These are phyloP conservation scores for Lanzia echinophila DNA, from an alignment of 2,329 filamentous ascomycete genomes.

Conservation along the genomic window DNA sequence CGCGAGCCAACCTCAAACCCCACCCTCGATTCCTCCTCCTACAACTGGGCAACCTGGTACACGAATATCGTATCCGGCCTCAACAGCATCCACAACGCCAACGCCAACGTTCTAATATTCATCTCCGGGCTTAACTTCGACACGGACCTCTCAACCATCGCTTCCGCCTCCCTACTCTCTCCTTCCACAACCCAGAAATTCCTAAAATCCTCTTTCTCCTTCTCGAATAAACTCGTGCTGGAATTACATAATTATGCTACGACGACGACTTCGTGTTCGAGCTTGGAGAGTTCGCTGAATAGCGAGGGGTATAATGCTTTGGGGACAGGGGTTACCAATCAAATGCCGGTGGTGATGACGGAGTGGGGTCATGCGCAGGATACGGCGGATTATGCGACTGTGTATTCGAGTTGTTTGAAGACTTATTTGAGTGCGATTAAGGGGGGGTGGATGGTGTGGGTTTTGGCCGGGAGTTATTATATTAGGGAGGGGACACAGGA, in stretches of 20 bases:
- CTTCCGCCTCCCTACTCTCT: conserved; percentile 12
- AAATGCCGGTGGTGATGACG: conserved; percentile 35
- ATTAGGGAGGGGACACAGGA: conserved; percentile 46
- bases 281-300: conserved; percentile 33
- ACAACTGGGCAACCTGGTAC: conserved; percentile 42
- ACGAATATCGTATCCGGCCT: conserved; percentile 37
- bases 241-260: conserved; percentile 35
- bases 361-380: conserved; percentile 42
- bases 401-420: conserved; percentile 46
- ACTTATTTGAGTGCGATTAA: conserved; percentile 31
- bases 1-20: conserved; percentile 23
- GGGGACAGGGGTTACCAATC: conserved; percentile 29
- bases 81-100: conserved; percentile 35
- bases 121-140: conserved; percentile 43
- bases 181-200: conserved; percentile 26
- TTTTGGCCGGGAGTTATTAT: conserved; percentile 53
- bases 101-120: conserved; percentile 39
- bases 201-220: conserved; percentile 33
- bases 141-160: conserved; percentile 18
- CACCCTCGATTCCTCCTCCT: conserved; percentile 22
- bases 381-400: conserved; percentile 37
- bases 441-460: conserved; percentile 55
- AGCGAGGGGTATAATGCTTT: conserved; percentile 37
- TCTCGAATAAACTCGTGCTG: conserved; percentile 39
- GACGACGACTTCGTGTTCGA: not conserved